Evolutionary conservation across 345 rosid species (phyloP).

Genomic region (Syzygium grande): DNA sequence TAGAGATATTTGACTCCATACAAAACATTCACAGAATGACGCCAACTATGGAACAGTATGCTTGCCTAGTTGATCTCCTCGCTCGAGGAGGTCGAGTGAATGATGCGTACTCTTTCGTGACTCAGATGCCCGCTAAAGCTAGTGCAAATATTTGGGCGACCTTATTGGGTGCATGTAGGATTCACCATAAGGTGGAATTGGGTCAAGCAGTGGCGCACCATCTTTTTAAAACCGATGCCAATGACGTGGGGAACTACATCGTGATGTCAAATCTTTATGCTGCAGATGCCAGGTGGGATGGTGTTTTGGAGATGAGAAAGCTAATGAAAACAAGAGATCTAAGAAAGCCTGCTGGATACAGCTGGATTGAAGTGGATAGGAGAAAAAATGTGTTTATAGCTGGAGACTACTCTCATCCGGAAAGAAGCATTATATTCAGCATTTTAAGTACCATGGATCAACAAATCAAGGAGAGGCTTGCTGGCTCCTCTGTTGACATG

Average conservation of each 20-base stretch:
- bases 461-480: constrained; percentile 48
- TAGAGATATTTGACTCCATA: constrained; percentile 48
- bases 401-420: constrained; percentile 67
- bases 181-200: constrained; percentile 51
- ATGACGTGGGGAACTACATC: constrained; percentile 56
- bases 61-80: constrained; percentile 76
- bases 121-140: constrained; percentile 53
- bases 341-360: constrained; percentile 79
- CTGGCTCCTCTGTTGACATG: constrained; percentile 4
- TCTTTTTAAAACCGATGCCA: constrained; percentile 53
- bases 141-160: constrained; percentile 72
- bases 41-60: constrained; percentile 69
- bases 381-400: constrained; percentile 53
- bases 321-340: constrained; percentile 56
- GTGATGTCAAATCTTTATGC: constrained; percentile 78
- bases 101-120: constrained; percentile 61
- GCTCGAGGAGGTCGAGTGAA: constrained; percentile 71
- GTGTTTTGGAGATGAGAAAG: constrained; percentile 66
- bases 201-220: constrained; percentile 47
- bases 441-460: constrained; percentile 28
- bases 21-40: constrained; percentile 38
- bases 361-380: constrained; percentile 82
- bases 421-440: constrained; percentile 31
- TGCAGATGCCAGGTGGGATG: constrained; percentile 76
- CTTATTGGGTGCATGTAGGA: constrained; percentile 69